Conservation (phyloP, 139 green algal genomes). For the Cymbomonas tetramitiformis region DNA sequence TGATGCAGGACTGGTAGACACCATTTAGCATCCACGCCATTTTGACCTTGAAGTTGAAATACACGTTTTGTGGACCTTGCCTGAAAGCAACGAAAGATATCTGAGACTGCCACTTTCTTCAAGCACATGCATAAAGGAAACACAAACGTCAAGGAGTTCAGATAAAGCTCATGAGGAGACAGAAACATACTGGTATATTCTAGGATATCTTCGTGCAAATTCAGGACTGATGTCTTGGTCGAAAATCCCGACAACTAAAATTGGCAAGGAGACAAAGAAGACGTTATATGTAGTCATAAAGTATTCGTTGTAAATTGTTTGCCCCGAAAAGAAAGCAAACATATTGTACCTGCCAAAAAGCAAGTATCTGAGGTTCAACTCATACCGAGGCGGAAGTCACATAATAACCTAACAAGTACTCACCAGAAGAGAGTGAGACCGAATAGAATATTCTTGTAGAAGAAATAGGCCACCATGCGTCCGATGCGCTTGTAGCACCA, state of each 20-base stretch:
- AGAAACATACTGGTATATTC: no score
- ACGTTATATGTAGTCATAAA: conserved; percentile 41
- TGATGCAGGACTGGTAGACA: conserved; percentile 31
- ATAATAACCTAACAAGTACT: no score
- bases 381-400: no score
- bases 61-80: conserved; percentile 25
- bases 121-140: no score
- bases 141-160: conserved; percentile 32
- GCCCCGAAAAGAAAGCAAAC: conserved; percentile 23
- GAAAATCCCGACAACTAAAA: conserved; percentile 39
- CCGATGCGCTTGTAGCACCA: conserved; percentile 68
- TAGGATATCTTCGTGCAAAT: no score
- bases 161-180: conserved; percentile 10
- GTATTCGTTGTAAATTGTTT: conserved; percentile 31
- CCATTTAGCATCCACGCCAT: conserved; percentile 29
- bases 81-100: no score
- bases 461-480: conserved; percentile 66
- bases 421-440: conserved; percentile 52
- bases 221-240: conserved; percentile 42
- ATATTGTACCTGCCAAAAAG: conserved; percentile 45
- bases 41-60: conserved; percentile 28
- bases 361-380: no score
- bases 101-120: no score
- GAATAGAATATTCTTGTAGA: conserved; percentile 97
- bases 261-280: conserved; percentile 38